phyloP scores from a whole-genome alignment of 1,284 basidiomycete species.

The Vanrija humicola region DNA sequence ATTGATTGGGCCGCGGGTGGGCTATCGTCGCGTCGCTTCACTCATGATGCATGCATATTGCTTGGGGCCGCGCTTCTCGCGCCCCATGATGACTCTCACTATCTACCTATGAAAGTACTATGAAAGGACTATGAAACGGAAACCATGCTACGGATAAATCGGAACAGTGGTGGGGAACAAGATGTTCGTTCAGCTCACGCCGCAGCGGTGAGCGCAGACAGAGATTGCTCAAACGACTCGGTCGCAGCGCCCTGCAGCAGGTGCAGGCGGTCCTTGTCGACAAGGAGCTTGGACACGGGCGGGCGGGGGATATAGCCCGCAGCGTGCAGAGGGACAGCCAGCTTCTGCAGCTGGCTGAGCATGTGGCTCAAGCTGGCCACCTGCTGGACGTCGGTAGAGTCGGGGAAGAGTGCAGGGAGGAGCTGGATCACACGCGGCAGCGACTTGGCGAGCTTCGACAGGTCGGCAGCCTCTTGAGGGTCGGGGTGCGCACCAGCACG shows the following conservation, averaged over 20 bases:
- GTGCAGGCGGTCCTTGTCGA: conserved; percentile 43
- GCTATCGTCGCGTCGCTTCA: too few relatives aligned
- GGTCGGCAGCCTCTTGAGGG: conserved; percentile 50
- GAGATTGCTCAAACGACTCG: conserved; percentile 32
- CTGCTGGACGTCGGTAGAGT: conserved; percentile 33
- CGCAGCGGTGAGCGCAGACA: conserved; percentile 8
- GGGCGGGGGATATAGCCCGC: conserved; percentile 33
- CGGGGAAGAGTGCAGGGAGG: conserved; percentile 61
- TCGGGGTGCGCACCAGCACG: conserved; percentile 21
- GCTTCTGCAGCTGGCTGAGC: conserved; percentile 33
- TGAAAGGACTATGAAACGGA: too few relatives aligned
- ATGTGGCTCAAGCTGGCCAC: conserved; percentile 39
- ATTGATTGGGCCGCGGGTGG: too few relatives aligned
- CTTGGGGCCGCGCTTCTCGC: too few relatives aligned
- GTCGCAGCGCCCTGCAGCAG: conserved; percentile 39
- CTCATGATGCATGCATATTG: too few relatives aligned
- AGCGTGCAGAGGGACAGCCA: conserved; percentile 26
- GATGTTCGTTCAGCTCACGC: too few relatives aligned
- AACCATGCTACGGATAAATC: too few relatives aligned
- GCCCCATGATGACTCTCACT: too few relatives aligned
- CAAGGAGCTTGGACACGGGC: conserved; percentile 29
- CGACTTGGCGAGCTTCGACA: conserved; percentile 59
- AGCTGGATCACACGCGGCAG: conserved; percentile 66
- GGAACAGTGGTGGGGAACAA: too few relatives aligned
- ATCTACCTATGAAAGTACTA: too few relatives aligned